These are phyloP conservation scores for Aspergillus amoenus DNA, from an alignment of 2,329 filamentous ascomycete genomes.

Conservation along the genomic window DNA sequence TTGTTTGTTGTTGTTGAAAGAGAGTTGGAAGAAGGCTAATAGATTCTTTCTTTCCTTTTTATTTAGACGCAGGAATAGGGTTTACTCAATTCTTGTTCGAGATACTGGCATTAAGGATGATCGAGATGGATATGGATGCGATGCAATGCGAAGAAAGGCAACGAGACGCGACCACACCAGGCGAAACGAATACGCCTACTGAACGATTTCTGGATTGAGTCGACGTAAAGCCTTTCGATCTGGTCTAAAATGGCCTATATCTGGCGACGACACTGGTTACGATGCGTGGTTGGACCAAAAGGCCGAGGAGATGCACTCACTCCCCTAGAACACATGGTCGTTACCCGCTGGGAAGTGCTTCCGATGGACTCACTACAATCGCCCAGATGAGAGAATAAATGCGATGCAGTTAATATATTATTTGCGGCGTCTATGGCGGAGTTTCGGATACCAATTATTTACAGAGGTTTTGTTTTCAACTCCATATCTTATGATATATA, in stretches of 20 bases:
- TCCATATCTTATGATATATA: neutral
- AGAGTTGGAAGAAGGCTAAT: too few relatives aligned
- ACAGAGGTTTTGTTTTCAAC: neutral
- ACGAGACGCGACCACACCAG: neutral
- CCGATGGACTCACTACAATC: too few relatives aligned
- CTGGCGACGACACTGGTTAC: neutral
- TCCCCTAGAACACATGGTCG: neutral
- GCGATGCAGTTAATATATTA: too few relatives aligned
- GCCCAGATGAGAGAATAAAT: too few relatives aligned
- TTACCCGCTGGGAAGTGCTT: too few relatives aligned
- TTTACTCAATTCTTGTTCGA: neutral
- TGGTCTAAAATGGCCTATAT: neutral
- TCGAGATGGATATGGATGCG: neutral
- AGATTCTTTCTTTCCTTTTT: neutral
- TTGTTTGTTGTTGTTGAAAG: too few relatives aligned
- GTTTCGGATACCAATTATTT: too few relatives aligned
- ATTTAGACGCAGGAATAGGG: constrained; percentile 13
- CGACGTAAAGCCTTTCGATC: neutral
- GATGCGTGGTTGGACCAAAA: neutral
- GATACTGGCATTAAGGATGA: neutral
- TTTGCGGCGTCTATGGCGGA: too few relatives aligned
- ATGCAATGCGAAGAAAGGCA: neutral
- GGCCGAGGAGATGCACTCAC: neutral
- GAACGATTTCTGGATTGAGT: neutral
- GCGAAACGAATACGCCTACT: neutral